Percentiles rank a stretch among this genome's conserved stretches.
Conservation (phyloP, 1,284 basidiomycete genomes). For the Ustilago tritici region DNA sequence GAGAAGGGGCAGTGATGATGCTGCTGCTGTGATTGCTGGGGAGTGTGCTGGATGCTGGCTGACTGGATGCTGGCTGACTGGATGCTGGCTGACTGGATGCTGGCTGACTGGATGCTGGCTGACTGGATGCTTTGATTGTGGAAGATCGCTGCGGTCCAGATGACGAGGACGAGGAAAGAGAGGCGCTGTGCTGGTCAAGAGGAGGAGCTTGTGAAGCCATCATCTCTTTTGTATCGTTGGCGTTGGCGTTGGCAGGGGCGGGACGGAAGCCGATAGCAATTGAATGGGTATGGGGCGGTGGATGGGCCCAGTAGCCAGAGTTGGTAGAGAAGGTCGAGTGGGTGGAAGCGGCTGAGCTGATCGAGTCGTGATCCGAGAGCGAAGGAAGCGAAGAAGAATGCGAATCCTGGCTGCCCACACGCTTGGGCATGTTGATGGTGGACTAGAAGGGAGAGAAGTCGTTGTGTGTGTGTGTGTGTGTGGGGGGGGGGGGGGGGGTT, state of each 20-base stretch:
- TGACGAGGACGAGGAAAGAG: not conserved
- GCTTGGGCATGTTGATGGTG: constrained; percentile 26
- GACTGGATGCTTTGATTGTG: constrained; percentile 30
- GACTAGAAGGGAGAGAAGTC: not conserved
- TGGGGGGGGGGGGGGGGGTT: not conserved
- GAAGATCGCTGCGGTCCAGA: constrained; percentile 22
- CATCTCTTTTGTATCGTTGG: not conserved
- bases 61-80: constrained; percentile 22
- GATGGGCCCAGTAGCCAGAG: constrained; percentile 13
- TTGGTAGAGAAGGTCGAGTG: constrained; percentile 17
- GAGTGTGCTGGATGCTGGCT: constrained; percentile 3
- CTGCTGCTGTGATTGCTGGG: constrained; percentile 1
- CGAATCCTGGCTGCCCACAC: constrained; percentile 28
- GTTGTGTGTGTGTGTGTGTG: too few species aligned
- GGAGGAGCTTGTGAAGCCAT: not conserved
- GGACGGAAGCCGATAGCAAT: not conserved
- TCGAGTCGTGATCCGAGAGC: constrained; percentile 22
- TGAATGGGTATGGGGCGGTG: constrained; percentile 15
- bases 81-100: constrained; percentile 19
- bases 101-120: constrained; percentile 6
- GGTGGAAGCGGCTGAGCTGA: constrained; percentile 20
- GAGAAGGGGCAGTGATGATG: not conserved
- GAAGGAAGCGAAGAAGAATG: constrained; percentile 33
- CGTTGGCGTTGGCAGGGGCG: too few species aligned
- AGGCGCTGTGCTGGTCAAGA: not conserved